Conservation (phyloP, 805 yeast genomes). For the Zygotorulaspora danielsina region DNA sequence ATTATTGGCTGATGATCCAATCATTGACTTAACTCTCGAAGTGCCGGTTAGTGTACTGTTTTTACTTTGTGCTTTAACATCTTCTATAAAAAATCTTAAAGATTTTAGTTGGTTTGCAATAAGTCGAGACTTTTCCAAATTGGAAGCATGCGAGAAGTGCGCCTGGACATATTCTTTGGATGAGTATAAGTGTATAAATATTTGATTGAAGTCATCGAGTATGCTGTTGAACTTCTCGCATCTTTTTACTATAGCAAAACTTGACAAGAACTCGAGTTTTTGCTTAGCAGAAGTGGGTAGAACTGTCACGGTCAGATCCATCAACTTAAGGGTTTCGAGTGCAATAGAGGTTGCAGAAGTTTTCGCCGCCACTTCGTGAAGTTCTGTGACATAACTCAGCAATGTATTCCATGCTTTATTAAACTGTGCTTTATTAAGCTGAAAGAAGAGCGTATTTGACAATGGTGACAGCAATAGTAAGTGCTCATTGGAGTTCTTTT, state of each 20-base stretch:
- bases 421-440: constrained; percentile 47
- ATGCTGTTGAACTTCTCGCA: constrained; percentile 33
- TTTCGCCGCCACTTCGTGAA: constrained; percentile 21
- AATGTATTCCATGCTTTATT: constrained; percentile 40
- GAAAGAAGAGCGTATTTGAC: constrained; percentile 53
- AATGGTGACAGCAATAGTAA: constrained; percentile 54
- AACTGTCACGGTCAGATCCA: constrained; percentile 49
- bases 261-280: constrained; percentile 40
- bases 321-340: constrained; percentile 27
- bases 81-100: constrained; percentile 46
- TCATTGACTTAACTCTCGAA: constrained; percentile 1
- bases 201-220: constrained; percentile 35
- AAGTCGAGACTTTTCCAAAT: constrained; percentile 49
- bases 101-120: constrained; percentile 54
- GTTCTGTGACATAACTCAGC: constrained; percentile 19
- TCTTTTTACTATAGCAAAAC: constrained; percentile 37
- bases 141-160: constrained; percentile 48
- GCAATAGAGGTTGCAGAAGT: constrained; percentile 15
- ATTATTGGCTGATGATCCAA: neutral
- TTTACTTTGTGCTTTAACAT: constrained; percentile 36
- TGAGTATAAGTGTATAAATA: constrained; percentile 39
- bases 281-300: constrained; percentile 47
- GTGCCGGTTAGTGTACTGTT: neutral
- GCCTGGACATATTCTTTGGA: constrained; percentile 40
- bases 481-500: constrained; percentile 9